Percentiles rank a stretch among this genome's conserved stretches.
phyloP scores from a whole-genome alignment of 371 early-diverging fungal species.

The Rhizopus sp. region DNA sequence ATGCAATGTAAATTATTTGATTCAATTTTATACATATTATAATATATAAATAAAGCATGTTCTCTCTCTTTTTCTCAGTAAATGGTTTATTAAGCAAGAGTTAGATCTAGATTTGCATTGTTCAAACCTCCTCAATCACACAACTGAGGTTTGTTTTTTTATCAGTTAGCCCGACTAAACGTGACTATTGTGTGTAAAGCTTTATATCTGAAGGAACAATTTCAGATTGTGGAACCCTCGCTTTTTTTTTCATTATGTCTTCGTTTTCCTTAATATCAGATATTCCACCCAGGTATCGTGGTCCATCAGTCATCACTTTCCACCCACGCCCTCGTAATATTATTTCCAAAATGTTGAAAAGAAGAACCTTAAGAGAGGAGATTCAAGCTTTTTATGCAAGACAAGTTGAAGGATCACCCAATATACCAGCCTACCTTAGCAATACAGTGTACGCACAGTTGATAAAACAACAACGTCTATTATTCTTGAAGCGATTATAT shows the following conservation, averaged over 20 bases:
- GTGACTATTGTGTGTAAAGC: too few relatives aligned
- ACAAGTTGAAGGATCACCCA: slow-evolving; percentile 21
- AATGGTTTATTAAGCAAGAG: too few relatives aligned
- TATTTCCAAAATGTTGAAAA: slow-evolving; percentile 11
- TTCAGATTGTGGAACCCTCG: not conserved
- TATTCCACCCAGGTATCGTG: not conserved
- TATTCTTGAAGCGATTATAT: slow-evolving; percentile 10
- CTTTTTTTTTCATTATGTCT: slow-evolving; percentile 5
- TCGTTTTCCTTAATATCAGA: slow-evolving; percentile 6
- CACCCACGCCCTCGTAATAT: slow-evolving; percentile 9
- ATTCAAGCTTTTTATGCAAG: slow-evolving; percentile 22
- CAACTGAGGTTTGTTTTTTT: not conserved
- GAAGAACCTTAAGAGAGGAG: slow-evolving; percentile 17
- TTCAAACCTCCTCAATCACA: not conserved
- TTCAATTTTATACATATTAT: too few relatives aligned
- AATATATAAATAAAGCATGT: too few relatives aligned
- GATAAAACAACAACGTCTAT: slow-evolving; percentile 23
- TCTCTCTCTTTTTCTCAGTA: too few relatives aligned
- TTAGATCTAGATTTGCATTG: not conserved
- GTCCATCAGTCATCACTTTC: not conserved
- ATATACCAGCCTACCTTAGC: slow-evolving; percentile 32
- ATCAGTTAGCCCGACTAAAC: too few relatives aligned
- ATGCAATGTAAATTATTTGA: not conserved
- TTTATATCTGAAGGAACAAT: too few relatives aligned
- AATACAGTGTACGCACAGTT: slow-evolving; percentile 38